Percentiles rank a stretch among this genome's conserved stretches.
phyloP scores from a whole-genome alignment of 1,284 basidiomycete genomes.

The Uromyces viciae-fabae region DNA sequence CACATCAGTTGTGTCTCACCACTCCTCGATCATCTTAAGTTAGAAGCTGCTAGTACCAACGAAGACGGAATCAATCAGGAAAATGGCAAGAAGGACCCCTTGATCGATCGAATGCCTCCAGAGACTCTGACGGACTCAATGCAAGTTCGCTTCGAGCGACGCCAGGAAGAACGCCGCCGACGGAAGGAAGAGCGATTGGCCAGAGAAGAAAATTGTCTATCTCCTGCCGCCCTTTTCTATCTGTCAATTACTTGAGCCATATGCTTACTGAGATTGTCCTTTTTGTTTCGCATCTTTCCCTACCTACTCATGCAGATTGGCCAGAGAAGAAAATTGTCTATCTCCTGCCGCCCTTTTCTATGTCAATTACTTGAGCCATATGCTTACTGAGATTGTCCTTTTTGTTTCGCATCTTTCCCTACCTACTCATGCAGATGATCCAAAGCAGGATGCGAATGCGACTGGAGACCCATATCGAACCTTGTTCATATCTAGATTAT shows the following conservation, averaged over 20 bases:
- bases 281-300: background rate
- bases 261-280: background rate
- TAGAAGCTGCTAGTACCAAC: constrained; percentile 65
- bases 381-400: background rate
- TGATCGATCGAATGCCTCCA: constrained; percentile 43
- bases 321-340: constrained; percentile 71
- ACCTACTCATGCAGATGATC: constrained; percentile 87
- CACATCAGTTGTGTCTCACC: constrained; percentile 67
- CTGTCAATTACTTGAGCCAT: background rate
- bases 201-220: constrained; percentile 66
- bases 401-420: background rate
- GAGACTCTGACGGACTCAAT: constrained; percentile 43
- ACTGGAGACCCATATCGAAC: constrained; percentile 98
- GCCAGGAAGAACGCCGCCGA: constrained; percentile 61
- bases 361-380: background rate
- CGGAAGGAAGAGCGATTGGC: constrained; percentile 72
- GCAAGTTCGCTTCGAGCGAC: constrained; percentile 37
- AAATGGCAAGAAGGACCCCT: constrained; percentile 27
- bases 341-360: background rate
- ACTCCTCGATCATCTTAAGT: constrained; percentile 69
- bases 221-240: background rate
- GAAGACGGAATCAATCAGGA: constrained; percentile 43
- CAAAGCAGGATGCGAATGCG: constrained; percentile 84
- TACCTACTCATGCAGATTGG: too few species aligned
- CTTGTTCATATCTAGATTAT: constrained; percentile 89